Conservation (phyloP, 2,329 filamentous ascomycete genomes). For the Raffaelea albimanens region DNA sequence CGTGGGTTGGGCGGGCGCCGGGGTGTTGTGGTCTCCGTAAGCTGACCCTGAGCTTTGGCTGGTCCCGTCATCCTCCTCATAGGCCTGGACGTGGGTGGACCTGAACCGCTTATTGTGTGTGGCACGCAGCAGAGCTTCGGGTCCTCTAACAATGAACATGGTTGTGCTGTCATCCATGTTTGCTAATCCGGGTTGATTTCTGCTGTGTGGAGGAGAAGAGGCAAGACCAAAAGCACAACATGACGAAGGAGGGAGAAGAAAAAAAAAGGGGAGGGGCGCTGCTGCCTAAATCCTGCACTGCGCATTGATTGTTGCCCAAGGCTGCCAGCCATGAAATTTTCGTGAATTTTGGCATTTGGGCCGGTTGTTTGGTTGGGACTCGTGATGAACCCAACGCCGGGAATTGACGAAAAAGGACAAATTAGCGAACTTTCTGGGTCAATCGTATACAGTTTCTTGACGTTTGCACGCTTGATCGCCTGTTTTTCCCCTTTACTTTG, state of each 20-base stretch:
- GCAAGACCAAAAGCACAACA: not conserved
- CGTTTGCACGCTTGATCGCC: too few relatives aligned
- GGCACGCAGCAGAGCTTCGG: not conserved
- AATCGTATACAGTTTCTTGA: too few relatives aligned
- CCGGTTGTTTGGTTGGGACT: too few relatives aligned
- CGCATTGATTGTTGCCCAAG: not conserved
- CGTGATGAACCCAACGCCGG: too few relatives aligned
- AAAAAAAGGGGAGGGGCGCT: not conserved
- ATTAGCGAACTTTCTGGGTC: too few relatives aligned
- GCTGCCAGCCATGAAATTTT: not conserved
- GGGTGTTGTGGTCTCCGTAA: not conserved
- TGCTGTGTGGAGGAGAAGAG: not conserved
- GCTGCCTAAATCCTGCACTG: not conserved
- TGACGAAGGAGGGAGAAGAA: not conserved
- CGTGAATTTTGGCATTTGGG: too few relatives aligned
- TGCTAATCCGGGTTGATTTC: not conserved
- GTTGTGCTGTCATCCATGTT: not conserved
- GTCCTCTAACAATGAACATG: not conserved
- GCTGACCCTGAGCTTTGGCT: not conserved
- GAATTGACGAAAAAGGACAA: too few relatives aligned
- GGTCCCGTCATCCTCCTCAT: not conserved
- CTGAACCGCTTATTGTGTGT: not conserved
- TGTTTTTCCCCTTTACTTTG: too few relatives aligned
- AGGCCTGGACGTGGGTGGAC: not conserved
- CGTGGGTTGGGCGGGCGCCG: not conserved